Percentiles rank a stretch among this genome's conserved stretches.
Evolutionary conservation across 2,329 filamentous ascomycete genomes (phyloP).

Genomic region (Thyridium curvatum): DNA sequence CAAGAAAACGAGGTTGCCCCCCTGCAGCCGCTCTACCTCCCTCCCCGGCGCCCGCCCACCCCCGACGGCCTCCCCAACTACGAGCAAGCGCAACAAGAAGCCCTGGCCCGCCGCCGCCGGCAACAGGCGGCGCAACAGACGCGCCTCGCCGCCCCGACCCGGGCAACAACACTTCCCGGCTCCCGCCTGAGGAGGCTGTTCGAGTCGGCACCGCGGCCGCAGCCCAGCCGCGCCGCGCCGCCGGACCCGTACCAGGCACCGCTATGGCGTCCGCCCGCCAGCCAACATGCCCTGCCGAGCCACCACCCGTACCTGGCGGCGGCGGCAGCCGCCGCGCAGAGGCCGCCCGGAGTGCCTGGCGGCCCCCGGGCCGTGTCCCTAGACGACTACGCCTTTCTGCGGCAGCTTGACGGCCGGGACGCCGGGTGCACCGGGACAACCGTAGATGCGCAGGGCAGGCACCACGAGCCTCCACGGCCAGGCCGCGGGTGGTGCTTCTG

Average conservation of each 20-base stretch:
- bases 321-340: neutral
- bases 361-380: constrained; percentile 7
- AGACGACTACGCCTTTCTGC: constrained; percentile 10
- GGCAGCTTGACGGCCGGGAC: neutral
- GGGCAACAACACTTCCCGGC: too few relatives aligned
- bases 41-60: constrained; percentile 8
- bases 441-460: too few relatives aligned
- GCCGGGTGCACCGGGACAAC: neutral
- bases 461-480: too few relatives aligned
- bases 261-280: constrained; percentile 10
- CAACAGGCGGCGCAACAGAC: too few relatives aligned
- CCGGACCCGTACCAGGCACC: neutral
- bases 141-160: too few relatives aligned
- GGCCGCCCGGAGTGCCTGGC: too few relatives aligned
- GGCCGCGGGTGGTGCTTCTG: too few relatives aligned
- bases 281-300: constrained; percentile 9
- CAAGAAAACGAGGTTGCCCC: too few relatives aligned
- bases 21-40: constrained; percentile 6
- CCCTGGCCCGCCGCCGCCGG: constrained; percentile 1
- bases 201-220: neutral
- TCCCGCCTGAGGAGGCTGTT: too few relatives aligned
- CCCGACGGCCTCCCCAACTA: constrained; percentile 11
- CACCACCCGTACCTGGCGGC: constrained; percentile 6
- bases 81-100: constrained; percentile 4
- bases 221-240: neutral